Evolutionary conservation across 2,329 filamentous ascomycete species (phyloP).

Genomic region (Chaetomiaceae sp.): DNA sequence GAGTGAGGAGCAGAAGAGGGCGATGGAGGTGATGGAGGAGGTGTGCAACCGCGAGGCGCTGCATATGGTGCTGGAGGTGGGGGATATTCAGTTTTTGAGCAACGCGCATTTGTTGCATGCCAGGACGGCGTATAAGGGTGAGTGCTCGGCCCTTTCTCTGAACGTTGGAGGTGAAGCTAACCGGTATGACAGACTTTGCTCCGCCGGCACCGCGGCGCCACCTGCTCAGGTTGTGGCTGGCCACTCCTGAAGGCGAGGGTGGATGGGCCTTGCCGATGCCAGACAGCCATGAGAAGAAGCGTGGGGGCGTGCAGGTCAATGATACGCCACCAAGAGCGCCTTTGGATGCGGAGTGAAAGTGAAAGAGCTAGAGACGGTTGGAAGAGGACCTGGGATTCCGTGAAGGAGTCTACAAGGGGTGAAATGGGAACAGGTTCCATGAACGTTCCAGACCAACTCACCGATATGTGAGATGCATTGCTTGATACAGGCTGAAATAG

Average conservation of each 20-base stretch:
- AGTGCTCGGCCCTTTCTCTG: neutral
- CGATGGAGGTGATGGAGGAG: slow-evolving; percentile 66
- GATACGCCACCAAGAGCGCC: slow-evolving; percentile 70
- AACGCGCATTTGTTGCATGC: slow-evolving; percentile 80
- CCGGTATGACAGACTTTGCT: slow-evolving; percentile 41
- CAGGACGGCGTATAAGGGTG: slow-evolving; percentile 68
- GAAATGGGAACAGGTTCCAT: slow-evolving; percentile 3
- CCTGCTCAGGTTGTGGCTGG: slow-evolving; percentile 78
- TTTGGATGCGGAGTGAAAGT: slow-evolving; percentile 71
- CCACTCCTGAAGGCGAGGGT: slow-evolving; percentile 74
- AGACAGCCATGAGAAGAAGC: slow-evolving; percentile 78
- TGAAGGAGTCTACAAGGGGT: too few species aligned
- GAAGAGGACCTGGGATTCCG: too few species aligned
- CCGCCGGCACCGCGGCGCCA: slow-evolving; percentile 69
- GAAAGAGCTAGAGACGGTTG: too few species aligned
- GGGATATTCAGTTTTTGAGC: slow-evolving; percentile 82
- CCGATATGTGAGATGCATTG: neutral
- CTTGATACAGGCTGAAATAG: neutral
- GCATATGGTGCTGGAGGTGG: slow-evolving; percentile 82
- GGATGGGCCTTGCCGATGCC: slow-evolving; percentile 82
- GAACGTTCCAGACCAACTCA: neutral
- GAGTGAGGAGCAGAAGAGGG: slow-evolving; percentile 63
- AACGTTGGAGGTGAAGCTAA: neutral
- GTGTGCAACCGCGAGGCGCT: slow-evolving; percentile 69
- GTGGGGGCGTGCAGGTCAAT: slow-evolving; percentile 84